Conservation (phyloP, 2,329 filamentous ascomycete species). For the Sarocladium strictum region DNA sequence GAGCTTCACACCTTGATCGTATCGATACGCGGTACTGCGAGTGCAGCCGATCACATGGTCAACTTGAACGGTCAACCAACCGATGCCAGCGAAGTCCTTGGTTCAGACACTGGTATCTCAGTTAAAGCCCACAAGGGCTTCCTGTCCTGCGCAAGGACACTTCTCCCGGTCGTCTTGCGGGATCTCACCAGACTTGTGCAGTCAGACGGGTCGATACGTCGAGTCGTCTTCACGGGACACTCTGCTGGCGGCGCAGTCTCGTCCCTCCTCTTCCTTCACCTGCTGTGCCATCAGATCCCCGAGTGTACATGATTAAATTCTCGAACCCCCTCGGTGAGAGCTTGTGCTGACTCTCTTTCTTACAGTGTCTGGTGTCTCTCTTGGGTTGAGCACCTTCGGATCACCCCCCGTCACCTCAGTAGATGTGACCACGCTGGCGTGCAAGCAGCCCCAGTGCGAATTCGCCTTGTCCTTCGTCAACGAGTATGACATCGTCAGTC, state of each 20-base stretch:
- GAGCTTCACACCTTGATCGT: conserved; percentile 14
- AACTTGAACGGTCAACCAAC: conserved; percentile 15
- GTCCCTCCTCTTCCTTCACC: conserved; percentile 14
- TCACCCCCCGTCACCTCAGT: conserved; percentile 15
- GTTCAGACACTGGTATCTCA: not conserved
- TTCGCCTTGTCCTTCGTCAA: conserved; percentile 15
- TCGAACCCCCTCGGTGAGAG: not conserved
- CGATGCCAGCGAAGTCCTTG: conserved; percentile 1
- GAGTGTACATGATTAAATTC: conserved; percentile 3
- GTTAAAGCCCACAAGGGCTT: conserved; percentile 16
- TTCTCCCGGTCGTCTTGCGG: conserved; percentile 12
- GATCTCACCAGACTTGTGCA: conserved; percentile 13
- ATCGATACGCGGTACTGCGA: conserved; percentile 16
- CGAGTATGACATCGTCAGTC: conserved; percentile 18
- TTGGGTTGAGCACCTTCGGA: conserved; percentile 18
- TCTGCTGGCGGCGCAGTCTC: conserved; percentile 19
- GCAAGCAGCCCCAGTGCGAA: conserved; percentile 2
- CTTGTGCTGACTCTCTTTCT: no score
- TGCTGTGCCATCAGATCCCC: conserved; percentile 6
- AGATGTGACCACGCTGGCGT: conserved; percentile 10
- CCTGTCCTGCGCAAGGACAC: conserved; percentile 14
- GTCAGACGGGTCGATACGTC: not conserved
- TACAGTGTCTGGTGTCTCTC: conserved; percentile 6
- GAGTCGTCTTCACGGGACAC: conserved; percentile 18
- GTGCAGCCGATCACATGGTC: conserved; percentile 18